Evolutionary conservation across 2,329 filamentous ascomycete genomes (phyloP).

Genomic region (Diaporthe ilicicola): DNA sequence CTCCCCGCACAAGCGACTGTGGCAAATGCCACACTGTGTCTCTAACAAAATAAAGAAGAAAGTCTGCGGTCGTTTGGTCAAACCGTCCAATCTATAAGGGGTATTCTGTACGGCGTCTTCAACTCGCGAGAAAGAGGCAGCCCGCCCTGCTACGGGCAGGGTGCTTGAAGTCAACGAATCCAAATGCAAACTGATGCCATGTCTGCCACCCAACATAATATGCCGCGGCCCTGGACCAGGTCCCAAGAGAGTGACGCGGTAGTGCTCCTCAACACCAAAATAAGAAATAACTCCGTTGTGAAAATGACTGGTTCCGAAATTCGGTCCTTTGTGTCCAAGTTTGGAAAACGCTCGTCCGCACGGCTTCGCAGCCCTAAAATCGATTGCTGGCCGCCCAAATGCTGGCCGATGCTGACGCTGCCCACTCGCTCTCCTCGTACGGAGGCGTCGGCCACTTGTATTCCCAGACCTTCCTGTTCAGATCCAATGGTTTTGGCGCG

Average conservation of each 20-base stretch:
- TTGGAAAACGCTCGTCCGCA: constrained; percentile 7
- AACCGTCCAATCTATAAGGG: constrained; percentile 34
- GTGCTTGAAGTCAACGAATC: constrained; percentile 31
- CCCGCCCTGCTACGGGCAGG: constrained; percentile 16
- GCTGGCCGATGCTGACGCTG: constrained; percentile 80
- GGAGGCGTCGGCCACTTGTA: constrained; percentile 94
- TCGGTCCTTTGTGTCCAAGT: constrained; percentile 20
- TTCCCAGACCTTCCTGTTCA: constrained; percentile 64
- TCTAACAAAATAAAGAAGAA: constrained; percentile 27
- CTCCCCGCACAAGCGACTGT: constrained; percentile 4
- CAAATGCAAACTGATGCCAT: constrained; percentile 30
- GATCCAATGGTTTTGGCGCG: constrained; percentile 76
- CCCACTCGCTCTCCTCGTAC: constrained; percentile 94
- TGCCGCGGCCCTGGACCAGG: constrained; percentile 26
- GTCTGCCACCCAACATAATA: constrained; percentile 19
- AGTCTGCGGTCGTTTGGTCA: constrained; percentile 20
- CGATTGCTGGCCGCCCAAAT: constrained; percentile 78
- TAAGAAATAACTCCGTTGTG: constrained; percentile 24
- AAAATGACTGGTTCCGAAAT: constrained; percentile 32
- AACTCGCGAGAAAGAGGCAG: constrained; percentile 25
- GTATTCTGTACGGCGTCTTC: constrained; percentile 34
- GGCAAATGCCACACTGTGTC: not conserved
- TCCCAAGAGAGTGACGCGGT: constrained; percentile 26
- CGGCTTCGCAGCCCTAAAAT: constrained; percentile 53
- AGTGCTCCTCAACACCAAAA: constrained; percentile 29